Conservation (phyloP, 2,329 filamentous ascomycete genomes). For the Chalaropsis thielavioides region DNA sequence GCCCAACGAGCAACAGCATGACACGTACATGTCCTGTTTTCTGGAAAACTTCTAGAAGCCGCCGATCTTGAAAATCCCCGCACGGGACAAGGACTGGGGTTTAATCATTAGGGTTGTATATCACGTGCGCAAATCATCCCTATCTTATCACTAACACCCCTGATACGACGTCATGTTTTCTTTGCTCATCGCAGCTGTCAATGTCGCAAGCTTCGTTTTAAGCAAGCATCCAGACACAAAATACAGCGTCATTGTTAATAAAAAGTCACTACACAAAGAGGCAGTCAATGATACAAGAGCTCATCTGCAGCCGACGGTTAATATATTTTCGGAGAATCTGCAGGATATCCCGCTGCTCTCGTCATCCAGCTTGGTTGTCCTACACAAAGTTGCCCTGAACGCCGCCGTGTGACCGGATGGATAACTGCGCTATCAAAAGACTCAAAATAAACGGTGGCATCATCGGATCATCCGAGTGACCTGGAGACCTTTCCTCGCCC, state of each 20-base stretch:
- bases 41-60: neutral
- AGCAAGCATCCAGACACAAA: neutral
- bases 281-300: neutral
- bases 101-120: neutral
- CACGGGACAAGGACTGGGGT: too few relatives aligned
- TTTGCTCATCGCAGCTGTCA: constrained; percentile 6
- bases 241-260: neutral
- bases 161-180: constrained; percentile 9
- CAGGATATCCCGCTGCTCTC: neutral
- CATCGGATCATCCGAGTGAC: neutral
- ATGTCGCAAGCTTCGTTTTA: constrained; percentile 8
- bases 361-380: neutral
- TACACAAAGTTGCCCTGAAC: neutral
- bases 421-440: neutral
- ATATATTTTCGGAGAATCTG: neutral
- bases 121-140: too few relatives aligned
- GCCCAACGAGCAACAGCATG: too few relatives aligned
- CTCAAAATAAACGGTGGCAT: neutral
- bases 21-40: neutral
- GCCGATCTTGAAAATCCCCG: too few relatives aligned
- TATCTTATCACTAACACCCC: neutral
- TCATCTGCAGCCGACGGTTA: neutral
- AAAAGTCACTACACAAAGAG: neutral
- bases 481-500: neutral
- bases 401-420: neutral